Percentiles rank a stretch among this genome's conserved stretches.
phyloP scores from a whole-genome alignment of 768 basidiomycete species.

The Lactarius hatsudake region DNA sequence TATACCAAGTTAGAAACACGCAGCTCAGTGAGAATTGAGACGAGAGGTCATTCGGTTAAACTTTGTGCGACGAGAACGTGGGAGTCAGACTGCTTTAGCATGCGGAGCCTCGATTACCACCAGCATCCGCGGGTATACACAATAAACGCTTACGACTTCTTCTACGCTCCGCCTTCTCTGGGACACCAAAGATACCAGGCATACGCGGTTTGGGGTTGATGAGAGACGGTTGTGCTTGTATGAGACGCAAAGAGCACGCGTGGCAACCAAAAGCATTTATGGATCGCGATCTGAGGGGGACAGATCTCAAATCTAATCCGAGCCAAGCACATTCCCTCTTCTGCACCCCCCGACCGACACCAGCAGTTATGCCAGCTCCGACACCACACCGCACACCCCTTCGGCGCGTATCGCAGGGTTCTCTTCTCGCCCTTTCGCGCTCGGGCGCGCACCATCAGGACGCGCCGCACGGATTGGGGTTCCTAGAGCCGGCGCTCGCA shows the following conservation, averaged over 20 bases:
- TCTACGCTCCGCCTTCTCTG: neutral
- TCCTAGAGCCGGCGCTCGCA: constrained; percentile 77
- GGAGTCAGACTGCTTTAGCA: neutral
- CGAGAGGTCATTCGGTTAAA: neutral
- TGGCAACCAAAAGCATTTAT: neutral
- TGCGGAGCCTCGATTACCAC: neutral
- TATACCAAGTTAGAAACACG: neutral
- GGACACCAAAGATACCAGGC: neutral
- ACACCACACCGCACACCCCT: constrained; percentile 79
- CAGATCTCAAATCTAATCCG: neutral
- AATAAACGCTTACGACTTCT: no score
- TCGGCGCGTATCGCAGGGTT: constrained; percentile 87
- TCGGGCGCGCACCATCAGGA: constrained; percentile 62
- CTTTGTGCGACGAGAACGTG: neutral
- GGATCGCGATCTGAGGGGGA: neutral
- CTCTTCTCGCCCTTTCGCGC: constrained; percentile 79
- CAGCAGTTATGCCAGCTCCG: constrained; percentile 27
- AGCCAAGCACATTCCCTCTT: neutral
- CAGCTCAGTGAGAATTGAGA: neutral
- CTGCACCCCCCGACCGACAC: neutral
- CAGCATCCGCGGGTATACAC: neutral
- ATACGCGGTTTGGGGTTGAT: no score
- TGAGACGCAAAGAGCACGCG: no score
- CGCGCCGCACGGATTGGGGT: constrained; percentile 81
- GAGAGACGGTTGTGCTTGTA: no score